phyloP scores from a whole-genome alignment of 2,329 filamentous ascomycete species.

The Ophiostoma perfectum region DNA sequence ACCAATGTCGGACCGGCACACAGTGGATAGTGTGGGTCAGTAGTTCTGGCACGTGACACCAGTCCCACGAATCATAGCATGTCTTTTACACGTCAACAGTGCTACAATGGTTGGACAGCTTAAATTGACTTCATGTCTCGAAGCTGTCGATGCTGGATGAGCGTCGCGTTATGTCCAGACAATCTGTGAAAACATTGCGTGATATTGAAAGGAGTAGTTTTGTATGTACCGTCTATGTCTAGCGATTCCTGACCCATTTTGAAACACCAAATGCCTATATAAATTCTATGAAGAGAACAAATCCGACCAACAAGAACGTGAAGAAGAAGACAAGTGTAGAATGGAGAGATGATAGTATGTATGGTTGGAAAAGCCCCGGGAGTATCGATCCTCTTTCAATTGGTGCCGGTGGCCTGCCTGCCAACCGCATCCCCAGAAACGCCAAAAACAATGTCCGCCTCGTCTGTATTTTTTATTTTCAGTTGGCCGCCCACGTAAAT shows the following conservation, averaged over 20 bases:
- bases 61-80: slow-evolving; percentile 10
- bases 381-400: neutral
- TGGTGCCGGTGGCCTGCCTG: too few relatives aligned
- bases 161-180: neutral
- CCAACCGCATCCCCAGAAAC: too few relatives aligned
- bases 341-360: neutral
- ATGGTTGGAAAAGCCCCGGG: neutral
- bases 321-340: neutral
- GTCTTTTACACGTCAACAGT: slow-evolving; percentile 20
- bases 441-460: neutral
- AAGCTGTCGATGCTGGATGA: neutral
- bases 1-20: slow-evolving; percentile 24
- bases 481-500: neutral
- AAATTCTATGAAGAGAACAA: neutral
- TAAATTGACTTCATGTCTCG: neutral
- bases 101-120: slow-evolving; percentile 8
- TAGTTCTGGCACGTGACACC: slow-evolving; percentile 13
- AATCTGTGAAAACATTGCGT: neutral
- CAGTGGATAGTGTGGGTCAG: neutral
- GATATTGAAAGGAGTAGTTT: neutral
- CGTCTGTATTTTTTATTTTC: neutral
- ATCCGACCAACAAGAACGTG: neutral
- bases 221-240: slow-evolving; percentile 12
- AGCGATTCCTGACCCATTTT: neutral
- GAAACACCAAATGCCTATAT: slow-evolving; percentile 1